Evolutionary conservation across 768 basidiomycete species (phyloP), one percentile per base, ranked within the genome.

Genomic region (Candolleomyces aberdarensis): DNA sequence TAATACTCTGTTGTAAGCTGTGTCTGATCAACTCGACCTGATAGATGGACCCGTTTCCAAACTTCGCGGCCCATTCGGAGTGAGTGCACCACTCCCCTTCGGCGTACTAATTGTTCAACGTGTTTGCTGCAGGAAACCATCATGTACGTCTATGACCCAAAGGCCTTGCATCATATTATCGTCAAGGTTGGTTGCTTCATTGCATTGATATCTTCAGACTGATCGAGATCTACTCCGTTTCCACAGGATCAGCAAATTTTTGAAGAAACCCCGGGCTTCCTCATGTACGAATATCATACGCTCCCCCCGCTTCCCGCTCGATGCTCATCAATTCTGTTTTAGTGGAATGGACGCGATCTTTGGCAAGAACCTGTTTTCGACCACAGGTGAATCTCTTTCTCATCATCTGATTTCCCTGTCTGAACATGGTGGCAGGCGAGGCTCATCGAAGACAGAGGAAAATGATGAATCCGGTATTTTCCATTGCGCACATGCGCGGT

Each of bases 71-170:
- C 53, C 72, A 5, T 66, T 79, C n/a, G 75, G 78, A 3, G 80
- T 79, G 29, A 32, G 40, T 36, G 11, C 11, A 36, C 36, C 36
- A 10, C 6, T 17, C 14, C 3, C 20, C 3, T 22, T 40, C 22
- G 3, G 15, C 17, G n/a, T 14, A 39, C 14, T 13, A 20, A 44
- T 32, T 54, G 54, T 26, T 26, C 5, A 46, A 14, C 41, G 50
- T 13, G 32, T 17, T 17, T 15, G 11, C 36, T 44, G 58, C 63
- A 73, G 73, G 66, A 67, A 57, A 65, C 70, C 53, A 68, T 71
- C 54, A 71, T 82, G n/a, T 76, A 76, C 61, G 71, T 81, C 9
- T 79, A 67, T 50, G 82, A 83, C 62, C 78, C 80, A 0, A 72
- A 71, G 48, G 82, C 81, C 3, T 64, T 83, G 59, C 72, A 80